Evolutionary conservation across 768 basidiomycete genomes (phyloP).

Genomic region (Boletus pseudo-olivaceus): DNA sequence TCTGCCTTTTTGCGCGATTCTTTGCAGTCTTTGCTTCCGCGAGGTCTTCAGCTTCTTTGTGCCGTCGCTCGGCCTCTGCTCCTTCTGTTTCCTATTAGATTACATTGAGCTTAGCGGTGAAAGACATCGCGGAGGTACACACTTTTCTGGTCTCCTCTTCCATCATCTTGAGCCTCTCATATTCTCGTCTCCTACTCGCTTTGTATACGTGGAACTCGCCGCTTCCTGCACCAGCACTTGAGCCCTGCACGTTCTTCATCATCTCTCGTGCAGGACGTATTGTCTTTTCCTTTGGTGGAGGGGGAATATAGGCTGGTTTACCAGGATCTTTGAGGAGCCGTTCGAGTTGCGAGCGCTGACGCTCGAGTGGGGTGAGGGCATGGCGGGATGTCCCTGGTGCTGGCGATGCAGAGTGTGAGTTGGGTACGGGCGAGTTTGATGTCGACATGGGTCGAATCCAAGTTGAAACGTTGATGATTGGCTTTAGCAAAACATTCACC

Average conservation of each 20-base stretch:
- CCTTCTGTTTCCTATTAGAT: constrained; percentile 59
- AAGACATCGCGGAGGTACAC: constrained; percentile 17
- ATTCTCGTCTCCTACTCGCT: constrained; percentile 88
- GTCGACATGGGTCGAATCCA: constrained; percentile 30
- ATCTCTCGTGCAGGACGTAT: constrained; percentile 84
- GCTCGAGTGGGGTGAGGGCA: constrained; percentile 49
- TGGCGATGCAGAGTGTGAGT: constrained; percentile 32
- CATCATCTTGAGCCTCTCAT: constrained; percentile 88
- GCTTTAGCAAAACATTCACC: constrained; percentile 15
- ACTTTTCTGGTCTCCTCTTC: constrained; percentile 81
- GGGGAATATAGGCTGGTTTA: constrained; percentile 76
- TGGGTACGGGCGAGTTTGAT: constrained; percentile 27
- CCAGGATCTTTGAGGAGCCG: constrained; percentile 86
- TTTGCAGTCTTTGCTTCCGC: constrained; percentile 91
- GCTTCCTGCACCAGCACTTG: constrained; percentile 93
- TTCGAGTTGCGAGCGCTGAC: constrained; percentile 68
- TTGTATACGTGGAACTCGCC: constrained; percentile 99
- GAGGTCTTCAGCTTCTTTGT: constrained; percentile 62
- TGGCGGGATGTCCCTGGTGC: constrained; percentile 36
- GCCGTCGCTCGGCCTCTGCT: constrained; percentile 72
- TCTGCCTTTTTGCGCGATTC: constrained; percentile 90
- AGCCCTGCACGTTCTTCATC: constrained; percentile 99
- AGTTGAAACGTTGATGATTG: not conserved
- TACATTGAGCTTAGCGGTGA: not conserved
- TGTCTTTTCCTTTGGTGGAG: constrained; percentile 77